These are phyloP conservation scores for Beauveria brongniartii DNA, from an alignment of 2,329 filamentous ascomycete species.

Conservation along the genomic window DNA sequence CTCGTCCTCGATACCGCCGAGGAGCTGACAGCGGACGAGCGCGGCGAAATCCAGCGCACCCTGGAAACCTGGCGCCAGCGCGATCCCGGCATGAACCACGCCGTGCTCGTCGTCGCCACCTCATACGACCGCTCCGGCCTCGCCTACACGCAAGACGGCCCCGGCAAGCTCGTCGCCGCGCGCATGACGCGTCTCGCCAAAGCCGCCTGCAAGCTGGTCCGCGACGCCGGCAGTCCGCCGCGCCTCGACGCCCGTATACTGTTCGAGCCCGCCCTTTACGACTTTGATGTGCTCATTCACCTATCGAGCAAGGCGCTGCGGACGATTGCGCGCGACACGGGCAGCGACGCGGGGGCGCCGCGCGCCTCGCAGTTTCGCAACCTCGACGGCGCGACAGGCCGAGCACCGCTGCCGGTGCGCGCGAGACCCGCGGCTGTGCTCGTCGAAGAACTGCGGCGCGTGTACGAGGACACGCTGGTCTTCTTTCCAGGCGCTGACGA, in stretches of 20 bases:
- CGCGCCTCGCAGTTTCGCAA: constrained; percentile 68
- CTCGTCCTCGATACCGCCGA: constrained; percentile 65
- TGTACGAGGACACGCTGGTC: constrained; percentile 63
- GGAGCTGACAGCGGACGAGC: constrained; percentile 53
- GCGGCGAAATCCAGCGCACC: constrained; percentile 56
- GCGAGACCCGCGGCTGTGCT: constrained; percentile 56
- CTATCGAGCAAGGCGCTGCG: constrained; percentile 50
- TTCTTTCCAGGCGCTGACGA: constrained; percentile 65
- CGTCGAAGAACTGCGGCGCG: constrained; percentile 55
- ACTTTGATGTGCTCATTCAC: constrained; percentile 83
- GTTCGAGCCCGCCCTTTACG: constrained; percentile 63
- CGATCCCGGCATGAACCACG: constrained; percentile 79
- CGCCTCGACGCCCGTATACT: constrained; percentile 44
- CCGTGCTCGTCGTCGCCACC: constrained; percentile 73
- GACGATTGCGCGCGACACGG: constrained; percentile 30
- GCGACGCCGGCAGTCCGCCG: constrained; percentile 30
- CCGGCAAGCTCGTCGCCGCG: constrained; percentile 74
- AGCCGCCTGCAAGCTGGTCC: constrained; percentile 59
- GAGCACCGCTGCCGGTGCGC: constrained; percentile 38
- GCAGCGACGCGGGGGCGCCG: constrained; percentile 26
- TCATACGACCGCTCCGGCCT: constrained; percentile 70
- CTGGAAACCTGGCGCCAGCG: constrained; percentile 81
- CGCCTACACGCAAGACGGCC: constrained; percentile 65
- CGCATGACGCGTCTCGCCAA: constrained; percentile 77
- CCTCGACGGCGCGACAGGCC: constrained; percentile 51